A percentile compares a stretch with the other conserved stretches of the same genome.
Evolutionary conservation across 768 basidiomycete genomes (phyloP).

Genomic region (Austroboletus eburneus): DNA sequence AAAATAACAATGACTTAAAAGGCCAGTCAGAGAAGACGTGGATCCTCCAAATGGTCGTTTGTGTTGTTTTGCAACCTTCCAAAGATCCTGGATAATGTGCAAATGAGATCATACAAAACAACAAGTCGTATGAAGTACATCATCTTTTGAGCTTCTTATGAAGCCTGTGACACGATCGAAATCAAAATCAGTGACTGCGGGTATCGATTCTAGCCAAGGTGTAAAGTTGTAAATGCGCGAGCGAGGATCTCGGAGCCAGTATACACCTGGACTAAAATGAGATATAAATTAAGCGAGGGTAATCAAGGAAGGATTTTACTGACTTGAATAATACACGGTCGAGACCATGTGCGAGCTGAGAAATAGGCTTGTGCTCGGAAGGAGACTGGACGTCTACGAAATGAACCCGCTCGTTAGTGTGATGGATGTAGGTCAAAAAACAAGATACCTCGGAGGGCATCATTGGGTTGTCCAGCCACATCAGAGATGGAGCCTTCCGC

Average conservation of each 20-base stretch:
- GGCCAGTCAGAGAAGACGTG: constrained; percentile 83
- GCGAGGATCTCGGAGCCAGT: constrained; percentile 84
- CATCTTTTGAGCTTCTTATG: constrained; percentile 72
- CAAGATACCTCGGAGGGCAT: constrained; percentile 18
- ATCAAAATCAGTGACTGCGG: constrained; percentile 76
- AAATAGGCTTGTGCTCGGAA: constrained; percentile 50
- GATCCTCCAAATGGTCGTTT: constrained; percentile 72
- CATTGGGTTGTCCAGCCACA: not conserved
- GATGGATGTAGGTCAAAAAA: too few relatives aligned
- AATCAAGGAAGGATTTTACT: constrained; percentile 17
- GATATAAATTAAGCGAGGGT: not conserved
- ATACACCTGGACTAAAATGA: constrained; percentile 69
- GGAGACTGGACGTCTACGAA: constrained; percentile 43
- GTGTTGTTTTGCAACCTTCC: constrained; percentile 53
- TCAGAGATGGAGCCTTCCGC: constrained; percentile 24
- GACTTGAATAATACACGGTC: constrained; percentile 76
- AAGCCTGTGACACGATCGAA: constrained; percentile 76
- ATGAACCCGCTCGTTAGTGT: too few relatives aligned
- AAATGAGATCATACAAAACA: not conserved
- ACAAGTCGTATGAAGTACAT: constrained; percentile 36
- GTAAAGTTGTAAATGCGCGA: constrained; percentile 85
- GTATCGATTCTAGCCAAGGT: constrained; percentile 66
- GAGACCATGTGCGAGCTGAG: constrained; percentile 60
- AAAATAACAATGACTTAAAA: constrained; percentile 86
- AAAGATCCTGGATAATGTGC: constrained; percentile 50